Percentiles rank a stretch among this genome's conserved stretches.
phyloP scores from a whole-genome alignment of 169 alveolate genomes.

The Eimeria acervulina region DNA sequence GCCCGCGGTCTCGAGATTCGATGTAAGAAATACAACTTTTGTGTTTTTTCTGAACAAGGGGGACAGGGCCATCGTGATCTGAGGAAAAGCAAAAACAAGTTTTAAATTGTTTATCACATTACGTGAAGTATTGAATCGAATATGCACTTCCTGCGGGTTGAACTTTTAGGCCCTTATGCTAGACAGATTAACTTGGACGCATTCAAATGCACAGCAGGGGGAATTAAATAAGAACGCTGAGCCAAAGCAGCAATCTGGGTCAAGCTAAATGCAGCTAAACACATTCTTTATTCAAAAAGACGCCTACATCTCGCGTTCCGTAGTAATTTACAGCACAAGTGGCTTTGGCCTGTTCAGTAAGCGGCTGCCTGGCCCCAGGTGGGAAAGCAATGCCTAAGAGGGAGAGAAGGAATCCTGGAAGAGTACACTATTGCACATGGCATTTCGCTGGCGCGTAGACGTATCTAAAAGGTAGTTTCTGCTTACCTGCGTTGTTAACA shows the following conservation, averaged over 20 bases:
- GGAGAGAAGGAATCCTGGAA: neutral
- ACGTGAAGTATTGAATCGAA: neutral
- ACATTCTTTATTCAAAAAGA: neutral
- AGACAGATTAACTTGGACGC: too few species aligned
- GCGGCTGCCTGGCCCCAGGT: constrained; percentile 37
- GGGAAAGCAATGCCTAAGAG: constrained; percentile 42
- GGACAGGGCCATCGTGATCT: constrained; percentile 43
- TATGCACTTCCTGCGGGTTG: neutral
- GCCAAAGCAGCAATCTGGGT: too few species aligned
- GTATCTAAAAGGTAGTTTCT: neutral
- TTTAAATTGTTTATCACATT: too few species aligned
- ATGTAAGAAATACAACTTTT: neutral
- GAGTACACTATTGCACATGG: neutral
- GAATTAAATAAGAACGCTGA: too few species aligned
- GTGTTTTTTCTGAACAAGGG: constrained; percentile 12
- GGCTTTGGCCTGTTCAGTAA: constrained; percentile 37
- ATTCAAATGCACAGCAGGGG: too few species aligned
- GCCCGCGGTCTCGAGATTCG: neutral
- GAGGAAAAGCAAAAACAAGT: neutral
- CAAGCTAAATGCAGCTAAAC: neutral
- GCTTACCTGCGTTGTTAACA: constrained; percentile 77
- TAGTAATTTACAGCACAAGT: constrained; percentile 70
- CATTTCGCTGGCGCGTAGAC: neutral
- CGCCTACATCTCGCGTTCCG: constrained; percentile 59
- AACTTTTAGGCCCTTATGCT: neutral